Conservation (phyloP, 495 filamentous ascomycete genomes). For the Apiosordaria backusii region DNA sequence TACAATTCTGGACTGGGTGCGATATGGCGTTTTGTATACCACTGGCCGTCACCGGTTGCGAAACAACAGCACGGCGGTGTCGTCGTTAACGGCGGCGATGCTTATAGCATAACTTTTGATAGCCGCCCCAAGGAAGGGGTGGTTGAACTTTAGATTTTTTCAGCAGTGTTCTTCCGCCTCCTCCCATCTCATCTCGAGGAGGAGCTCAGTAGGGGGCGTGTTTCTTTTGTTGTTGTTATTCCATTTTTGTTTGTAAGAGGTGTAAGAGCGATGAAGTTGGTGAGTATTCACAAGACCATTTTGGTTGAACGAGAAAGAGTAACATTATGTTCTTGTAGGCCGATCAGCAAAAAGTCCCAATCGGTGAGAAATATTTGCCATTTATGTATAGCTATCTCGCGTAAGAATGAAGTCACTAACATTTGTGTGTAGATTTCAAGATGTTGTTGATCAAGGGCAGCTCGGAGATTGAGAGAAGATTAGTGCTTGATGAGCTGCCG, state of each 20-base stretch:
- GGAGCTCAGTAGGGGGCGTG: background rate
- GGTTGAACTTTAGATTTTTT: conserved; percentile 25
- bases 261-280: background rate
- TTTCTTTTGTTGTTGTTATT: background rate
- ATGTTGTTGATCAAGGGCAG: background rate
- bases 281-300: background rate
- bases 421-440: too few relatives aligned
- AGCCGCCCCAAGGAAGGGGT: conserved; percentile 82
- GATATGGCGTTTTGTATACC: background rate
- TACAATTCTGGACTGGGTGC: background rate
- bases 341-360: too few relatives aligned
- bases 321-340: too few relatives aligned
- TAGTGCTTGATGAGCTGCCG: conserved; percentile 14
- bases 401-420: too few relatives aligned
- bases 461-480: background rate
- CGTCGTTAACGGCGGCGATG: background rate
- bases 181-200: background rate
- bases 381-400: too few relatives aligned
- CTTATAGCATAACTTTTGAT: conserved; percentile 34
- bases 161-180: background rate
- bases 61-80: background rate
- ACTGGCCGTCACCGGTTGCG: background rate
- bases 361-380: too few relatives aligned
- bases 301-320: too few relatives aligned
- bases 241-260: background rate